Conservation (phyloP, 805 yeast species). For the Brettanomyces custersianus region DNA sequence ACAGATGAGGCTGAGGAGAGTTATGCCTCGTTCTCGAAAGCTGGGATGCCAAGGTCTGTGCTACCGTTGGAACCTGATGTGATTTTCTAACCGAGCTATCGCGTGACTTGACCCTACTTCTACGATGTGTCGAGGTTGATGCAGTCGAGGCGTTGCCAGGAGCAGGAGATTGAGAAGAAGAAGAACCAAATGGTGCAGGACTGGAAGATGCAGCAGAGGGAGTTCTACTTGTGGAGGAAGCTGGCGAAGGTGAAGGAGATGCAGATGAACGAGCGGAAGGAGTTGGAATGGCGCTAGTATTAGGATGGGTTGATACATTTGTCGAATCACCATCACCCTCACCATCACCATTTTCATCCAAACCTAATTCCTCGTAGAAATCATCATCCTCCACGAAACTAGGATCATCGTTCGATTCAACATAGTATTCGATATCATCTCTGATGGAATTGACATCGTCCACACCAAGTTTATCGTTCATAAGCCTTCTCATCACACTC, state of each 20-base stretch:
- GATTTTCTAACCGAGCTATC: neutral
- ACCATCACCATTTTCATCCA: slow-evolving; percentile 30
- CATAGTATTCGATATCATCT: slow-evolving; percentile 88
- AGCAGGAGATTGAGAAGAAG: neutral
- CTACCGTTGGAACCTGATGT: neutral
- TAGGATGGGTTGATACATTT: too few relatives aligned
- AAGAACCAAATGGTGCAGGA: too few relatives aligned
- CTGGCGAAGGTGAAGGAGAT: neutral
- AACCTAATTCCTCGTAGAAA: slow-evolving; percentile 77
- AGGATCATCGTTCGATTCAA: slow-evolving; percentile 86
- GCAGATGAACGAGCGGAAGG: neutral
- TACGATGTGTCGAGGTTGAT: too few relatives aligned
- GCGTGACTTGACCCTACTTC: neutral
- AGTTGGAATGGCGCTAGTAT: neutral
- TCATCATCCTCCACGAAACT: slow-evolving; percentile 93
- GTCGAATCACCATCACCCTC: slow-evolving; percentile 11
- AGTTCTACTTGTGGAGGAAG: neutral
- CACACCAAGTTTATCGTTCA: slow-evolving; percentile 71
- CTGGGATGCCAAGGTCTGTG: slow-evolving; percentile 9
- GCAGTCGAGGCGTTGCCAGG: neutral
- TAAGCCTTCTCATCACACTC: slow-evolving; percentile 63
- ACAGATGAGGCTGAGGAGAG: slow-evolving; percentile 11
- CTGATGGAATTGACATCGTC: slow-evolving; percentile 67
- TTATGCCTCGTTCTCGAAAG: slow-evolving; percentile 8
- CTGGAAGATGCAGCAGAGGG: too few relatives aligned